These are phyloP conservation scores for Actinomucor elegans DNA, from an alignment of 371 early-diverging fungal species.

Conservation along the genomic window DNA sequence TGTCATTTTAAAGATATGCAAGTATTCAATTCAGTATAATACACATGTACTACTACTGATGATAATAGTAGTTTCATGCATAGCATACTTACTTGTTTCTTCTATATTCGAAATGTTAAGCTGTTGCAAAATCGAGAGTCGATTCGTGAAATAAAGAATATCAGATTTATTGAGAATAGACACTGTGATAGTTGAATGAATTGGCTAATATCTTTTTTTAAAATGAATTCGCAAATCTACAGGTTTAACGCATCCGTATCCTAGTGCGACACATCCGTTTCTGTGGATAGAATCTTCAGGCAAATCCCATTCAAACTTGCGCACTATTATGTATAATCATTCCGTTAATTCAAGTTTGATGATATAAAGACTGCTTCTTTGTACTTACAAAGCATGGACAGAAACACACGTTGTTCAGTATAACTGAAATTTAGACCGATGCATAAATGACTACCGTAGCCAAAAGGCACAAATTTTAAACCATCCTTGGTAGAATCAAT, in stretches of 20 bases:
- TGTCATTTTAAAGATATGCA: too few relatives aligned
- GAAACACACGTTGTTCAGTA: slow-evolving; percentile 44
- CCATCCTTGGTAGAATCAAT: slow-evolving; percentile 2
- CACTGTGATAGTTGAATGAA: background rate
- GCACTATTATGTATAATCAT: slow-evolving; percentile 5
- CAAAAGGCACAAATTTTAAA: slow-evolving; percentile 47
- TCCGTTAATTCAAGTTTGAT: background rate
- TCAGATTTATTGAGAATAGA: background rate
- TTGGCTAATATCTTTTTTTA: slow-evolving; percentile 16
- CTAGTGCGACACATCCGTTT: background rate
- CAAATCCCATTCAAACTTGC: slow-evolving; percentile 20
- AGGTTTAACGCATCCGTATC: background rate
- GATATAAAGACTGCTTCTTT: too few relatives aligned
- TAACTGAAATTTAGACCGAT: slow-evolving; percentile 52
- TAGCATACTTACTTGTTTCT: too few relatives aligned
- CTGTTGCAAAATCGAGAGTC: too few relatives aligned
- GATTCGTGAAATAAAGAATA: background rate
- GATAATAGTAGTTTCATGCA: too few relatives aligned
- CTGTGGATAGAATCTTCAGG: slow-evolving; percentile 18
- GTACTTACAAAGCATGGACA: slow-evolving; percentile 38
- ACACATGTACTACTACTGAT: too few relatives aligned
- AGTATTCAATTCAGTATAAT: too few relatives aligned
- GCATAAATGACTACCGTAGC: slow-evolving; percentile 47
- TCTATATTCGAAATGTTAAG: too few relatives aligned
- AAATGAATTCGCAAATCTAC: background rate